Evolutionary conservation across 179 eudicot species (phyloP), one percentile per base, ranked within the genome.

Genomic region (Spergularia azorica): DNA sequence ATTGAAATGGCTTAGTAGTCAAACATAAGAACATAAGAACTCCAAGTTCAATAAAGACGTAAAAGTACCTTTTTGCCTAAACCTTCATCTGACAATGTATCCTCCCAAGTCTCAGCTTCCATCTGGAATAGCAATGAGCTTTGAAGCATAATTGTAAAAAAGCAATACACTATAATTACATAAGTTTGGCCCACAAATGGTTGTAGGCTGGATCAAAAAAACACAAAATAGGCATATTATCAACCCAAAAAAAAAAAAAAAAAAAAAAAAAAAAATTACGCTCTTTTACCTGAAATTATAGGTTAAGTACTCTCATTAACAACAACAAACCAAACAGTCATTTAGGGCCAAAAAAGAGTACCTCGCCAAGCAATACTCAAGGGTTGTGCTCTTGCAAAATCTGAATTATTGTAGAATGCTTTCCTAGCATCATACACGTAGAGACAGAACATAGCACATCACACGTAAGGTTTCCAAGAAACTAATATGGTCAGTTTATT

Each of bases 31-130:
- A 38, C 51, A 63, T 17, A 64, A 70, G 63, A 26, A 57, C 57
- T 32, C 18, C n/a, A 55, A 20, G 57, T 18, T 9, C 70, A 18
- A 71, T 48, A 54, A 72, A 51, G 17, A 72, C 21, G 11, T 12
- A 57, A 61, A 54, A 66, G 56, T 88, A 94, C 98, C 98, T 92
- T 84, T 67, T 79, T 71, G 55, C 72, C 16, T 21, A 85, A 79
- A 80, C 72, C 89, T 69, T 86, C 82, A 54, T 82, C 91, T 77
- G 76, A 69, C 38, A 82, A 76, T 77, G 78, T 77, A 86, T 74
- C 89, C 86, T 95, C 98, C 93, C 96, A 93, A 61, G 85, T 68
- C 77, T 84, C 95, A 79, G 80, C 74, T 78, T 93, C 98, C 82
- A 83, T 91, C 98, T 95, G 92, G 84, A 84, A 70, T 64, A 21